These are phyloP conservation scores for Candida manassasensis DNA, from an alignment of 805 yeast genomes.

Conservation along the genomic window DNA sequence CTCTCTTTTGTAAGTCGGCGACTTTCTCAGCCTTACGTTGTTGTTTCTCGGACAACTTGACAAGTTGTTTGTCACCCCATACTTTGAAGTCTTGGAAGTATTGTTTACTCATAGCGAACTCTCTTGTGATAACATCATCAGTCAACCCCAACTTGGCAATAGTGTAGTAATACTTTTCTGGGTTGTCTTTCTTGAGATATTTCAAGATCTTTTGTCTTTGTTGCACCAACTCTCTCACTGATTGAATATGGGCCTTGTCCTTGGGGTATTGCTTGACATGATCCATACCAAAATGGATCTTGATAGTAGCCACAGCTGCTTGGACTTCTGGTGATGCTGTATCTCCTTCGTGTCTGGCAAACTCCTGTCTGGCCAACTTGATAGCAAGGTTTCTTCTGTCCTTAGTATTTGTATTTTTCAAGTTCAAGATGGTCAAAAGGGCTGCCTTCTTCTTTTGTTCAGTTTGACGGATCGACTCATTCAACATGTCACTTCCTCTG, in stretches of 20 bases:
- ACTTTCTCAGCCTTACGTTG: slow-evolving; percentile 25
- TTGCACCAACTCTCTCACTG: slow-evolving; percentile 79
- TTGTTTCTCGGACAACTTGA: slow-evolving; percentile 41
- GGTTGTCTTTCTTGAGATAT: slow-evolving; percentile 76
- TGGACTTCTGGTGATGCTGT: slow-evolving; percentile 95
- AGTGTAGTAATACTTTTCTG: slow-evolving; percentile 80
- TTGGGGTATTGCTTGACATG: slow-evolving; percentile 66
- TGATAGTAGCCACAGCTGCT: slow-evolving; percentile 84
- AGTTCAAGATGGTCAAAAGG: slow-evolving; percentile 63
- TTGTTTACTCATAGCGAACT: slow-evolving; percentile 74
- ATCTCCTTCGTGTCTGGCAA: slow-evolving; percentile 80
- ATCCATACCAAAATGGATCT: slow-evolving; percentile 69
- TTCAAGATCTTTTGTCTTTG: slow-evolving; percentile 78
- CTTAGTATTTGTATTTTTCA: slow-evolving; percentile 61
- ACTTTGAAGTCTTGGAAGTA: slow-evolving; percentile 75
- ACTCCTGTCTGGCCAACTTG: slow-evolving; percentile 68
- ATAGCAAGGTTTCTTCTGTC: slow-evolving; percentile 59
- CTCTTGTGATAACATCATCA: slow-evolving; percentile 71
- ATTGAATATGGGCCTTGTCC: slow-evolving; percentile 66
- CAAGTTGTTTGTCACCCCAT: slow-evolving; percentile 69
- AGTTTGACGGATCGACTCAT: slow-evolving; percentile 22
- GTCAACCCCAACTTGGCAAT: slow-evolving; percentile 83
- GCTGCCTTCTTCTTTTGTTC: slow-evolving; percentile 63
- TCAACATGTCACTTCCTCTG: slow-evolving; percentile 20
- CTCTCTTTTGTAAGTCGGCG: slow-evolving; percentile 36